Conservation (phyloP, 2,329 filamentous ascomycete genomes). For the Pestalotiopsis sp. region DNA sequence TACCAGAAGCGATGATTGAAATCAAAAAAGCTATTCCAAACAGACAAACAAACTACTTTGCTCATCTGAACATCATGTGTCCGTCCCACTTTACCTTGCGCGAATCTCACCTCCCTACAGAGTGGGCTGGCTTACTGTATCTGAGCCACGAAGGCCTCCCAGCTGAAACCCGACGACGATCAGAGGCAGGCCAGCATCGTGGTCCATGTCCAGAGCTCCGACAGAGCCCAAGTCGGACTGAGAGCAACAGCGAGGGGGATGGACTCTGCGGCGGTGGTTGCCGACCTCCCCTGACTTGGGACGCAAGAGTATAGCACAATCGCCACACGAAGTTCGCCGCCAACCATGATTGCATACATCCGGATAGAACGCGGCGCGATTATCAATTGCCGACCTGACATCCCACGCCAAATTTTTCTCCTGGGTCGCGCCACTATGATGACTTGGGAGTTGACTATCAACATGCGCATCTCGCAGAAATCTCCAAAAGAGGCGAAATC, state of each 20-base stretch:
- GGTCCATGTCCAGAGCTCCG: no score
- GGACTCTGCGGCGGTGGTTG: neutral
- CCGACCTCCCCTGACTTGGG: neutral
- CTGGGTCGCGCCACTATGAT: no score
- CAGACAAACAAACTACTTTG: neutral
- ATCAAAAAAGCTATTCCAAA: slow-evolving; percentile 18
- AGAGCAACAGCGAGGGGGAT: neutral
- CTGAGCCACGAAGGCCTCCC: neutral
- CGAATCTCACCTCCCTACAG: no score
- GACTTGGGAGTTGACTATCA: no score
- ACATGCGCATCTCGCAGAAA: no score
- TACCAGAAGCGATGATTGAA: slow-evolving; percentile 28
- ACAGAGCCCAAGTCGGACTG: neutral
- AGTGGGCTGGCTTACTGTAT: neutral
- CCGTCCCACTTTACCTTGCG: neutral
- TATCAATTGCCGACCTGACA: no score
- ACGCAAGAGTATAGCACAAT: neutral
- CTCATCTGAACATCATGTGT: neutral
- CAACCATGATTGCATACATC: no score
- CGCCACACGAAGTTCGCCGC: neutral
- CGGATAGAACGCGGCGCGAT: no score
- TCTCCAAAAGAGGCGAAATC: no score
- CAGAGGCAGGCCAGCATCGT: neutral
- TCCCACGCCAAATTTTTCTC: no score
- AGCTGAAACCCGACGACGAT: neutral